phyloP scores from a whole-genome alignment of 345 rosid species.

The Adansonia digitata region DNA sequence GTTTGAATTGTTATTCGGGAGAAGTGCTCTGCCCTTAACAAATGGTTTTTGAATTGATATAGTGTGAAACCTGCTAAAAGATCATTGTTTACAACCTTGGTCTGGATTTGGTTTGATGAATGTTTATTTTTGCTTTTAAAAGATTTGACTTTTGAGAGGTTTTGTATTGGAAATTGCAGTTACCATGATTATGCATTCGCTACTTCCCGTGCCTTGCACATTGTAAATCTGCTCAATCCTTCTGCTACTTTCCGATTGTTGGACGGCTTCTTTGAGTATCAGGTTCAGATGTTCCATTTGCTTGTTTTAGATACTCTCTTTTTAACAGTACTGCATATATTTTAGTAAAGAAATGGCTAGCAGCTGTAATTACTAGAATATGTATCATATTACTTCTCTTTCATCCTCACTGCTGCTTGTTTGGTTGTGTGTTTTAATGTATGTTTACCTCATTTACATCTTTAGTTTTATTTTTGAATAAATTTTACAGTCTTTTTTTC shows the following conservation, averaged over 20 bases:
- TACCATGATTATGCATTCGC: constrained; percentile 85
- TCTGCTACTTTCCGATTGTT: constrained; percentile 58
- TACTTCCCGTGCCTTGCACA: constrained; percentile 73
- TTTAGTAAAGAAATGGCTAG: neutral
- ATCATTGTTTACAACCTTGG: neutral
- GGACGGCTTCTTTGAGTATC: constrained; percentile 64
- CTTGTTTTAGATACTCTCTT: neutral
- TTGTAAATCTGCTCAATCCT: constrained; percentile 44
- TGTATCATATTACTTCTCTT: neutral
- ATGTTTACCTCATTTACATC: neutral
- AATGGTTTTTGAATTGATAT: neutral
- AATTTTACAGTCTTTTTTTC: neutral
- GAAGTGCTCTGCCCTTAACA: neutral
- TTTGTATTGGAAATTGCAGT: constrained; percentile 33
- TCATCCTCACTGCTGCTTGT: neutral
- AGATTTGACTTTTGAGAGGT: neutral
- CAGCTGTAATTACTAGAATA: neutral
- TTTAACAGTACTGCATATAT: neutral
- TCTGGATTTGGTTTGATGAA: neutral
- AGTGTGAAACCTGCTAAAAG: neutral
- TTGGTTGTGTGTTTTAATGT: neutral
- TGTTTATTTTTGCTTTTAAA: neutral
- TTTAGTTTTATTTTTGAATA: neutral
- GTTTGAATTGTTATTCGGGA: neutral
- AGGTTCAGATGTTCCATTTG: constrained; percentile 40